These are phyloP conservation scores for Fusarium drepaniforme DNA, from an alignment of 2,329 filamentous ascomycete species.

Conservation along the genomic window DNA sequence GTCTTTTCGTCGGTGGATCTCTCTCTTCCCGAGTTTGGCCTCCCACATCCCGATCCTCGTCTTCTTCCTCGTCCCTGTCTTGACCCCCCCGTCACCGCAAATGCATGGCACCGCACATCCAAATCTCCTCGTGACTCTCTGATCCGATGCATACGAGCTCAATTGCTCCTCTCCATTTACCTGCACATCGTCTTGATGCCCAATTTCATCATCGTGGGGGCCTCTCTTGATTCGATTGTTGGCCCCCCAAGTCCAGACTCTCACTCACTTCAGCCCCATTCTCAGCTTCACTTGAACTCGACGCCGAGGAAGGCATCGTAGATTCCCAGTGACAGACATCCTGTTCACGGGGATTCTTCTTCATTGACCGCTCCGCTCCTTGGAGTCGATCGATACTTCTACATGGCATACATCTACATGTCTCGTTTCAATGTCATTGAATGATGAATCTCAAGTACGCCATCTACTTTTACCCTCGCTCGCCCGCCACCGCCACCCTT, in stretches of 20 bases:
- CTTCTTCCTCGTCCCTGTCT: not conserved
- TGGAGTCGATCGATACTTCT: constrained; percentile 16
- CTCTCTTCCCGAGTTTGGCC: constrained; percentile 4
- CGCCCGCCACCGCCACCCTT: constrained; percentile 18
- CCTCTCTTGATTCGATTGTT: not conserved
- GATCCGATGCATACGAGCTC: not conserved
- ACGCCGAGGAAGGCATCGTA: not conserved
- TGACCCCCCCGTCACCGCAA: not conserved
- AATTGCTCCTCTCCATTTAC: constrained; percentile 9
- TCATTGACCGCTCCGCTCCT: constrained; percentile 37
- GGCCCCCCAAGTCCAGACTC: not conserved
- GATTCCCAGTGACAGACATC: not conserved
- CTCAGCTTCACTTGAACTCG: constrained; percentile 11
- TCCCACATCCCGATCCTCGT: constrained; percentile 5
- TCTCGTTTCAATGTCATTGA: constrained; percentile 34
- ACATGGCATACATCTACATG: constrained; percentile 28
- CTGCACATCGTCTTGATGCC: not conserved
- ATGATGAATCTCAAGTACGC: constrained; percentile 26
- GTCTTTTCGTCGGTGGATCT: constrained; percentile 6
- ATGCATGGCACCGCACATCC: constrained; percentile 4
- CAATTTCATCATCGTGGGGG: not conserved
- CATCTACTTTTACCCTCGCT: constrained; percentile 36
- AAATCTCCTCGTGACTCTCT: constrained; percentile 3
- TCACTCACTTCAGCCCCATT: constrained; percentile 14
- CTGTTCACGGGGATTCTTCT: constrained; percentile 15